Evolutionary conservation across 306 rosid species (phyloP).

Genomic region (Medicago arabica): DNA sequence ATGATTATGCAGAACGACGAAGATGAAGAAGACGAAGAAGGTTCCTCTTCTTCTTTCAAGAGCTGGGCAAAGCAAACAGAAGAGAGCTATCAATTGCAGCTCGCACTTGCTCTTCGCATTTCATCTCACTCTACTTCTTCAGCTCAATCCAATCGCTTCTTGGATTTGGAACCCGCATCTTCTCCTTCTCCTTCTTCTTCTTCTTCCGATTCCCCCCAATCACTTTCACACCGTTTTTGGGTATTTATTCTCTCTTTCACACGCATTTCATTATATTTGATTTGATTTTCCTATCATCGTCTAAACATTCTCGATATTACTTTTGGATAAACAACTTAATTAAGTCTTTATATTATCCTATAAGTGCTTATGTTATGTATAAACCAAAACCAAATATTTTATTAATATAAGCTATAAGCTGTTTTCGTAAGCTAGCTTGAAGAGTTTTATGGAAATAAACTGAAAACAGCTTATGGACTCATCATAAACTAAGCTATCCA

Average conservation of each 20-base stretch:
- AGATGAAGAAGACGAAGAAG: not conserved
- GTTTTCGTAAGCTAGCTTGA: not conserved
- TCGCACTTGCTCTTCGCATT: conserved; percentile 57
- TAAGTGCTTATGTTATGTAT: not conserved
- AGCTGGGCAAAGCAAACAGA: conserved; percentile 57
- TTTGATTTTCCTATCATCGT: not conserved
- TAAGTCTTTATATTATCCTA: too few species aligned
- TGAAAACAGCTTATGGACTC: not conserved
- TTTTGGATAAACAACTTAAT: not conserved
- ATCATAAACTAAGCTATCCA: not conserved
- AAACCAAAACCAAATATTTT: not conserved
- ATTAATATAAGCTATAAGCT: not conserved
- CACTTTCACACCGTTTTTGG: conserved; percentile 54
- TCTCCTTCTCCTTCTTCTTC: conserved; percentile 22
- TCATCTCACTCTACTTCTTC: conserved; percentile 44
- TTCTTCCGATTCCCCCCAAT: conserved; percentile 33
- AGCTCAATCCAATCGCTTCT: conserved; percentile 41
- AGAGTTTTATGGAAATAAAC: not conserved
- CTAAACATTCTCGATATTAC: too few species aligned
- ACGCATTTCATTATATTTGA: not conserved
- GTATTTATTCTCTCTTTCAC: conserved; percentile 23
- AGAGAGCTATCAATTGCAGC: conserved; percentile 61
- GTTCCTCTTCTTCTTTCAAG: conserved; percentile 34
- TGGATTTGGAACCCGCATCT: conserved; percentile 27
- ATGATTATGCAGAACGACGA: not conserved